Conservation (phyloP, 331 rosid genomes). For the Rhamnella rubrinervis region DNA sequence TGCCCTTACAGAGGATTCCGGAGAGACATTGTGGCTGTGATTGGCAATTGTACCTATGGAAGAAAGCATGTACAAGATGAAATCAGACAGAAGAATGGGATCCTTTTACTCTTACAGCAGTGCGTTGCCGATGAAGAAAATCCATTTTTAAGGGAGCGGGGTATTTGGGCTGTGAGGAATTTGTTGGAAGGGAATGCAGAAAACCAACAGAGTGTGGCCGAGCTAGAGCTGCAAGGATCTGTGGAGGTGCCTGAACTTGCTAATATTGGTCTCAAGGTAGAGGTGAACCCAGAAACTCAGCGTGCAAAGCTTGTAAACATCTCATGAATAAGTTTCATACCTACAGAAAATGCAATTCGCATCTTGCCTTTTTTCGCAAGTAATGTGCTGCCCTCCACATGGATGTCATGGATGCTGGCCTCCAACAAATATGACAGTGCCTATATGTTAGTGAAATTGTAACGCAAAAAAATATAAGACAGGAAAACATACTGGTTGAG, state of each 20-base stretch:
- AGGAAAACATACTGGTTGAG: too few species aligned
- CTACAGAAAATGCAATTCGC: background rate
- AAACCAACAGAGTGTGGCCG: conserved; percentile 63
- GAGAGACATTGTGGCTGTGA: conserved; percentile 69
- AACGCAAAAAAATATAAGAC: too few species aligned
- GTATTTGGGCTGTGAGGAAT: conserved; percentile 74
- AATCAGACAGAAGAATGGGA: conserved; percentile 51
- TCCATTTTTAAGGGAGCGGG: conserved; percentile 89
- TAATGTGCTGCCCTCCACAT: too few species aligned
- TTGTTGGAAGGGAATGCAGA: conserved; percentile 67
- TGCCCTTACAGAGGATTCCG: conserved; percentile 82
- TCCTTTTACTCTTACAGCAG: conserved; percentile 74
- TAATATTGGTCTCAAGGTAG: conserved; percentile 69
- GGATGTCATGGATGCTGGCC: too few species aligned
- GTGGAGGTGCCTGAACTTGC: conserved; percentile 67
- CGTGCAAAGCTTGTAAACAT: conserved; percentile 67
- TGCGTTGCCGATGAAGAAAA: conserved; percentile 82
- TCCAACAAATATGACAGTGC: too few species aligned
- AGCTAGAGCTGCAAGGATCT: conserved; percentile 73
- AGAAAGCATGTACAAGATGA: conserved; percentile 66
- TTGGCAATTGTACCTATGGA: conserved; percentile 66
- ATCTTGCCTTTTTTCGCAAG: too few species aligned
- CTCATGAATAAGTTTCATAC: conserved; percentile 20
- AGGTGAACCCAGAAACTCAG: conserved; percentile 57
- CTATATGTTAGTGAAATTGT: too few species aligned